These are phyloP conservation scores for Aotearoamyces nothofagi DNA, from an alignment of 2,329 filamentous ascomycete genomes.

Conservation along the genomic window DNA sequence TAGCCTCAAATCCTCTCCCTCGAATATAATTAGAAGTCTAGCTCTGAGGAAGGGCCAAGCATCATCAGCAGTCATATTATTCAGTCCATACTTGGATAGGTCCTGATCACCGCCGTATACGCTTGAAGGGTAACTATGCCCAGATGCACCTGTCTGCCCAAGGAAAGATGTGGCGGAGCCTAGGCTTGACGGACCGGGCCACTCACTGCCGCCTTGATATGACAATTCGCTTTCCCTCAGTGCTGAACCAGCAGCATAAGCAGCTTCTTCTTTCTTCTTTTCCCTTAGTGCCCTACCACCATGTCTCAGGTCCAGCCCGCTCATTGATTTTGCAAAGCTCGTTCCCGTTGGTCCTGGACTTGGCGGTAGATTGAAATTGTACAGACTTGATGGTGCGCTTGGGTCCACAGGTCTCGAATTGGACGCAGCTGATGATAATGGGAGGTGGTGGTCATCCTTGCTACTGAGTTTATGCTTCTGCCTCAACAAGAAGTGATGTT, in stretches of 20 bases:
- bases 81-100: conserved; percentile 43
- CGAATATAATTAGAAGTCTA: conserved; percentile 63
- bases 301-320: conserved; percentile 63
- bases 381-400: conserved; percentile 58
- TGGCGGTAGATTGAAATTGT: conserved; percentile 62
- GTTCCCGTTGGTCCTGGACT: conserved; percentile 51
- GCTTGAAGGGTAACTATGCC: conserved; percentile 9
- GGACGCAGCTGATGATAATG: conserved; percentile 60
- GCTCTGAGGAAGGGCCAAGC: conserved; percentile 72
- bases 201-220: conserved; percentile 21
- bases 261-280: conserved; percentile 63
- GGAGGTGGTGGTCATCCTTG: conserved; percentile 58
- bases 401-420: conserved; percentile 66
- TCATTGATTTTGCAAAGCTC: conserved; percentile 69
- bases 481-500: conserved; percentile 64
- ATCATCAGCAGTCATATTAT: conserved; percentile 60
- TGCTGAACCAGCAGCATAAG: conserved; percentile 12
- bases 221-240: conserved; percentile 19
- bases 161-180: conserved; percentile 20
- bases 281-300: conserved; percentile 63
- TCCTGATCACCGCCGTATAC: conserved; percentile 31
- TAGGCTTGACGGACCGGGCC: conserved; percentile 38
- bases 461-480: conserved; percentile 64
- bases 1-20: conserved; percentile 65
- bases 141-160: conserved; percentile 22